Base-by-base conservation (phyloP, 768 basidiomycete genomes). In the Arthromyces matolae region DNA sequence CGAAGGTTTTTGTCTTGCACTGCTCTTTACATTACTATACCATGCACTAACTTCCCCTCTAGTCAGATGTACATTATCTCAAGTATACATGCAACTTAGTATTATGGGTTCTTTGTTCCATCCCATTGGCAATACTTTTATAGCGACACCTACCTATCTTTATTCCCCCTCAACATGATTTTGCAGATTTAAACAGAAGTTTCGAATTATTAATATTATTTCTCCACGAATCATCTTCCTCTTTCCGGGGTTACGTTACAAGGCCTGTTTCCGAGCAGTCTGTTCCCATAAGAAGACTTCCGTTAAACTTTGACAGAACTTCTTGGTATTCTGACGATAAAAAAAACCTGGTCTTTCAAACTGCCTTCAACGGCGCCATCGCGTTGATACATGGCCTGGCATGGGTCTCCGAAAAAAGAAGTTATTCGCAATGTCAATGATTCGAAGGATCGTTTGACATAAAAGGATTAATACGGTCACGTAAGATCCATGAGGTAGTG, bases 401-500 rank as follows among this genome's bases (percentile, higher is more conserved):
- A 27, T 51, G 36, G 24, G 19, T 32, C 31, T 43, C 33, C n/a
- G n/a, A n/a, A n/a, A n/a, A n/a, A n/a, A n/a, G 34, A 50, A 50
- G 31, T 39, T 33, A 25, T 44, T 54, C 40, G 43, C 34, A 36
- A 36, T n/a, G n/a, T n/a, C n/a, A n/a, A n/a, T 37, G 46, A 8
- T 47, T 40, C 48, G 47, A 33, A 46, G n/a, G 47, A 49, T 55
- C 47, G 22, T 3, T 35, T 13, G 19, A 40, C 51, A 22, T 43
- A 52, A 55, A 55, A 52, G 54, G 54, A 43, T 49, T 55, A 52
- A 55, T 52, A 45, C 27, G 36, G n/a, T 47, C 47, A 52, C 51
- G 48, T 52, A 42, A 55, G 20, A 31, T 25, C 46, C 39, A 46
- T 28, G 43, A 44, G 43, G 50, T 40, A 29, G 27, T 22, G 14